A percentile compares a stretch with the other conserved stretches of the same genome.
phyloP scores from a whole-genome alignment of 768 basidiomycete species.

The Suillus ampliporus region DNA sequence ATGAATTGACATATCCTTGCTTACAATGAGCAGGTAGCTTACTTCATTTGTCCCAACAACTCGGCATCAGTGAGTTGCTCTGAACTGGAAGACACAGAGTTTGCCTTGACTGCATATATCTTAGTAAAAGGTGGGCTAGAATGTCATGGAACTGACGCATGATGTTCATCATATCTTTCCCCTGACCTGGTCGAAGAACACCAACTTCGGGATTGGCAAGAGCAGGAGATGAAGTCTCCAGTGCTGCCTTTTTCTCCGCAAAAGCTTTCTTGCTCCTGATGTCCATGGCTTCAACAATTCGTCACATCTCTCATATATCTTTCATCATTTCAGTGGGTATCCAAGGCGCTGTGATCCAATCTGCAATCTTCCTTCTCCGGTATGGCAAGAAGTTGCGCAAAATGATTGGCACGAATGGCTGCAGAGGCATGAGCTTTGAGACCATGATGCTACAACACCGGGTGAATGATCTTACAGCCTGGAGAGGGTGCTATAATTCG shows the following conservation, averaged over 20 bases:
- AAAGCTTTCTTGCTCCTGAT: slow-evolving; percentile 18
- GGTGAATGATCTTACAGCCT: too few relatives aligned
- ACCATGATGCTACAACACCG: background rate
- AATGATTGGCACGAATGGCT: background rate
- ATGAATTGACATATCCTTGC: background rate
- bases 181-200: slow-evolving; percentile 14
- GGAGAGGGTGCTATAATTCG: too few relatives aligned
- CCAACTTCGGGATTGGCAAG: slow-evolving; percentile 1
- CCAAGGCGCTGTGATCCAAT: background rate
- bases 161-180: slow-evolving; percentile 34
- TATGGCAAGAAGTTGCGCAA: background rate
- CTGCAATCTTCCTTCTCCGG: background rate
- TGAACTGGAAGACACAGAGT: slow-evolving; percentile 13
- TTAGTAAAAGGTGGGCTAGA: background rate
- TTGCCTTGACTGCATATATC: slow-evolving; percentile 27
- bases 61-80: too few relatives aligned
- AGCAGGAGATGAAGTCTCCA: slow-evolving; percentile 2
- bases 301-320: background rate
- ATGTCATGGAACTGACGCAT: slow-evolving; percentile 24
- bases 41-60: slow-evolving; percentile 32
- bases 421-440: background rate
- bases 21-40: background rate
- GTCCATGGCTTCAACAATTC: slow-evolving; percentile 25
- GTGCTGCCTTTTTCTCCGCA: slow-evolving; percentile 22
- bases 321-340: background rate